These are phyloP conservation scores for Fraxinus pennsylvanica DNA, from an alignment of 257 asterid species.

Conservation along the genomic window DNA sequence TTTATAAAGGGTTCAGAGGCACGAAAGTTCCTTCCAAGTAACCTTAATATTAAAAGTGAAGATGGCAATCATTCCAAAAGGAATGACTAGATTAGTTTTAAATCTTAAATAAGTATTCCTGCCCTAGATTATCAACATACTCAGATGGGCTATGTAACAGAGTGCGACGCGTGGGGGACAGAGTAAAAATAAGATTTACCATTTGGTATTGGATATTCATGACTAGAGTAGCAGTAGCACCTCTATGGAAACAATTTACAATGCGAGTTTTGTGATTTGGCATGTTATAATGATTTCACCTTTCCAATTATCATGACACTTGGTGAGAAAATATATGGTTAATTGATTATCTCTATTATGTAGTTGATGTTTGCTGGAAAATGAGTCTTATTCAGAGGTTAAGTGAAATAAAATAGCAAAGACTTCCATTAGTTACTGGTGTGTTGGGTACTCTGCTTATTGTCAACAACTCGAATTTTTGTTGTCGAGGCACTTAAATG, in stretches of 20 bases:
- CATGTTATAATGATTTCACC: background rate
- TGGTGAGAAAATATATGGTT: background rate
- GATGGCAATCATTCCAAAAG: background rate
- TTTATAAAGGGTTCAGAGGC: background rate
- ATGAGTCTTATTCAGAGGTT: background rate
- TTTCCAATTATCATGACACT: conserved; percentile 6
- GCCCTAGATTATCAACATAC: background rate
- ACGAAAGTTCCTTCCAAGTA: background rate
- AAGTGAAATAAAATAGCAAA: too few relatives aligned
- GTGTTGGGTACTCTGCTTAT: background rate
- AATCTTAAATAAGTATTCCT: background rate
- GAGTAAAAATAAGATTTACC: background rate
- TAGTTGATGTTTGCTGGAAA: background rate
- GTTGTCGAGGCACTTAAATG: conserved; percentile 3
- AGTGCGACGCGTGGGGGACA: background rate
- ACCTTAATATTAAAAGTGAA: background rate
- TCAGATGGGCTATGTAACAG: background rate
- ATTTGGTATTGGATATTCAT: background rate
- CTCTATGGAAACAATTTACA: conserved; percentile 8
- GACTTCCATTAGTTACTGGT: background rate
- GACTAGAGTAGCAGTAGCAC: background rate
- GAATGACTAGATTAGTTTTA: background rate
- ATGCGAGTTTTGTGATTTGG: conserved; percentile 7
- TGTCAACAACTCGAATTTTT: background rate
- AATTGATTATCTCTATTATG: too few relatives aligned